Percentiles rank a stretch among this genome's conserved stretches.
phyloP scores from a whole-genome alignment of 768 basidiomycete genomes.

The Mycena galopus region DNA sequence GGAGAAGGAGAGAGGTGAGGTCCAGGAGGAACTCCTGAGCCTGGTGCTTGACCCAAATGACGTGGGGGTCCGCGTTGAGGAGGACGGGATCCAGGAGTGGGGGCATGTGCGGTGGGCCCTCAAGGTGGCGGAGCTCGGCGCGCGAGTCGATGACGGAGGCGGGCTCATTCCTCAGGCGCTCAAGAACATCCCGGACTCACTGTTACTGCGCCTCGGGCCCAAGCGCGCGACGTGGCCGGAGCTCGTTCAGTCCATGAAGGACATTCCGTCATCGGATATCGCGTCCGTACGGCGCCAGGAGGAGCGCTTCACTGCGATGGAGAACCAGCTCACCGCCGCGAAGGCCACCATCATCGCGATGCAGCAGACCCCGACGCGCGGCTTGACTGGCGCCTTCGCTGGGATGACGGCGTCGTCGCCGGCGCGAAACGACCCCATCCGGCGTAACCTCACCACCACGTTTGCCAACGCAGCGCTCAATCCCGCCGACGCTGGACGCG shows the following conservation, averaged over 20 bases:
- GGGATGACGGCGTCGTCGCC: slow-evolving; percentile 6
- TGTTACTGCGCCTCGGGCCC: slow-evolving; percentile 8
- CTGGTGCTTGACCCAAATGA: background rate
- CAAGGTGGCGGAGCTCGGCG: slow-evolving; percentile 3
- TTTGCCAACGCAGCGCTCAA: background rate
- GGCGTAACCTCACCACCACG: slow-evolving; percentile 1
- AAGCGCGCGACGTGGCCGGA: slow-evolving; percentile 15
- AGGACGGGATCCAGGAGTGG: slow-evolving; percentile 13
- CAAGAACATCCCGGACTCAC: slow-evolving; percentile 17
- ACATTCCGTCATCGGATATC: background rate
- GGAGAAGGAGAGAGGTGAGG: slow-evolving; percentile 1
- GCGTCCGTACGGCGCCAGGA: background rate
- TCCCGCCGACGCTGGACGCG: background rate
- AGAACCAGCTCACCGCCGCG: background rate
- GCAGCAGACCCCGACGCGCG: slow-evolving; percentile 4
- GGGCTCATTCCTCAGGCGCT: slow-evolving; percentile 10
- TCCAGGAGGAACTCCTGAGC: slow-evolving; percentile 20
- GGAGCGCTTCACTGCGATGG: background rate
- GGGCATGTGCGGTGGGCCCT: slow-evolving; percentile 4
- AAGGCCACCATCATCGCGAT: background rate
- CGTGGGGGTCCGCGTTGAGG: slow-evolving; percentile 7
- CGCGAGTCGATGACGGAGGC: background rate
- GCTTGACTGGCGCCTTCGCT: slow-evolving; percentile 3
- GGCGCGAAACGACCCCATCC: background rate
- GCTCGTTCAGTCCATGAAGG: slow-evolving; percentile 8